A percentile compares a stretch with the other conserved stretches of the same genome.
phyloP scores from a whole-genome alignment of 1,284 basidiomycete species.

The Gomphus bonarii region DNA sequence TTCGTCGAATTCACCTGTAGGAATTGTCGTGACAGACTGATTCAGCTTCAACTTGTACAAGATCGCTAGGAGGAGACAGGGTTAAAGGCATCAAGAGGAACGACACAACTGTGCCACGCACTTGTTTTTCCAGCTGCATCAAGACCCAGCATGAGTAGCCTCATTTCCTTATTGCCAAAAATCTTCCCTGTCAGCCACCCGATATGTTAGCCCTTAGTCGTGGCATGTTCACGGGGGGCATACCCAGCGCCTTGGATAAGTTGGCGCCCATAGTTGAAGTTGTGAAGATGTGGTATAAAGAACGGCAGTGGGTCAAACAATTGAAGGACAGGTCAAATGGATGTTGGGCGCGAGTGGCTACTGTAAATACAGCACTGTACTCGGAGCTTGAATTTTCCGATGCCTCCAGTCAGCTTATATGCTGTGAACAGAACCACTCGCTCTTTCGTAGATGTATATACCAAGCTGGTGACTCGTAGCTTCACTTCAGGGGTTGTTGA shows the following conservation, averaged over 20 bases:
- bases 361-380: background rate
- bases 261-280: slow-evolving; percentile 32
- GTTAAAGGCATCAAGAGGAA: background rate
- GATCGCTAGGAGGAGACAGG: slow-evolving; percentile 55
- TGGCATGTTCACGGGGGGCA: slow-evolving; percentile 8
- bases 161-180: slow-evolving; percentile 59
- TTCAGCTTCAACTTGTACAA: slow-evolving; percentile 99
- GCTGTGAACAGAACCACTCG: background rate
- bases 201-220: background rate
- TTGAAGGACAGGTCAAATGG: slow-evolving; percentile 6
- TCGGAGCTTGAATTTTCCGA: slow-evolving; percentile 7
- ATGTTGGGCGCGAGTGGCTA: slow-evolving; percentile 1
- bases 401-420: background rate
- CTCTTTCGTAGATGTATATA: background rate
- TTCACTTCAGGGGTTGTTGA: slow-evolving; percentile 52
- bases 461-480: slow-evolving; percentile 7
- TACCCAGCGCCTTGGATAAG: slow-evolving; percentile 26
- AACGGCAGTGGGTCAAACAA: slow-evolving; percentile 13
- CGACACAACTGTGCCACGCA: slow-evolving; percentile 23
- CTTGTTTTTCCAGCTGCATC: slow-evolving; percentile 96
- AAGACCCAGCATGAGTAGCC: slow-evolving; percentile 71
- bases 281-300: slow-evolving; percentile 11
- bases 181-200: slow-evolving; percentile 27
- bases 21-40: slow-evolving; percentile 98
- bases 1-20: slow-evolving; percentile 34